A percentile compares a stretch with the other conserved stretches of the same genome.
phyloP scores from a whole-genome alignment of 164 flowering plant species.

The Magnolia changhungtana region DNA sequence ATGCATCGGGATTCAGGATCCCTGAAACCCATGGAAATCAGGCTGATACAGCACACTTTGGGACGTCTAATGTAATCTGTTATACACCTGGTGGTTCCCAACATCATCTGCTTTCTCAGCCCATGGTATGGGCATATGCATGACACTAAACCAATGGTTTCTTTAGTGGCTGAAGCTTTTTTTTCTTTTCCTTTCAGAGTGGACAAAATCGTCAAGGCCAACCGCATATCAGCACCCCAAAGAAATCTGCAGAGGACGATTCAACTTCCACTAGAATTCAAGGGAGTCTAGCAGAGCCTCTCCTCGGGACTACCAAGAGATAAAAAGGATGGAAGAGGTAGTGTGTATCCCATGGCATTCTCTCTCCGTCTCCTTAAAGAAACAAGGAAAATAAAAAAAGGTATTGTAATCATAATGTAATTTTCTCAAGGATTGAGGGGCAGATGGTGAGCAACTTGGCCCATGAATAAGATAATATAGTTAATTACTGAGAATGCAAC shows the following conservation, averaged over 20 bases:
- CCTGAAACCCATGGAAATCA: no score
- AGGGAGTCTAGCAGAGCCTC: constrained; percentile 15
- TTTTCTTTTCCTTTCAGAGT: constrained; percentile 14
- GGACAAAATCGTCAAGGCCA: constrained; percentile 16
- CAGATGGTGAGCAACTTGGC: constrained; percentile 1
- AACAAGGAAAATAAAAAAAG: not conserved
- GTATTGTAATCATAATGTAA: not conserved
- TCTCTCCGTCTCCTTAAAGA: not conserved
- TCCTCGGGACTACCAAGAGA: constrained; percentile 12
- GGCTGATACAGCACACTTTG: no score
- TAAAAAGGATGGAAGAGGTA: not conserved
- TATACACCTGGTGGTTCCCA: no score
- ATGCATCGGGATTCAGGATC: no score
- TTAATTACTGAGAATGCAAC: not conserved
- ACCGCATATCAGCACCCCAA: not conserved
- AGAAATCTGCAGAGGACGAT: constrained; percentile 18
- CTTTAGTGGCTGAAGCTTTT: not conserved
- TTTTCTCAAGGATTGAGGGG: not conserved
- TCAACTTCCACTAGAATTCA: constrained; percentile 4
- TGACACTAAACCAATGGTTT: not conserved
- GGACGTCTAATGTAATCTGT: no score
- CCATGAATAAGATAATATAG: not conserved
- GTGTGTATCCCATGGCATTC: not conserved
- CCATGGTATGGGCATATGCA: not conserved
- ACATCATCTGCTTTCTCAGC: not conserved